These are phyloP conservation scores for Gossypium gossypioides DNA, from an alignment of 441 rosid species.

Conservation along the genomic window DNA sequence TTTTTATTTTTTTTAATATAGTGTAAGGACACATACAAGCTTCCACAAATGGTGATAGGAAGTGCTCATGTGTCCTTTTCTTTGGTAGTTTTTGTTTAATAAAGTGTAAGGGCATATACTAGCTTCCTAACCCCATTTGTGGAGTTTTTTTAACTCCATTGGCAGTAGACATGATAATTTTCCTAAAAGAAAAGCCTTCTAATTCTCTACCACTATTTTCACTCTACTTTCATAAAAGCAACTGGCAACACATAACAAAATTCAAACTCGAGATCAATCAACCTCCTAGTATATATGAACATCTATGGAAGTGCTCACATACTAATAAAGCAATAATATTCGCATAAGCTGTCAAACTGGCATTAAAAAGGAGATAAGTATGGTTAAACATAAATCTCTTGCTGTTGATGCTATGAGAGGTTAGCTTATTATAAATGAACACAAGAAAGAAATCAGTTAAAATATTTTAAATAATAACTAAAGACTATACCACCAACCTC, in stretches of 20 bases:
- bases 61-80: too few relatives aligned
- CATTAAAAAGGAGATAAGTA: neutral
- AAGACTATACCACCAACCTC: constrained; percentile 49
- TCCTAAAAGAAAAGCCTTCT: neutral
- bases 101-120: neutral
- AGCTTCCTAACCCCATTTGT: too few relatives aligned
- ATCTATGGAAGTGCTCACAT: neutral
- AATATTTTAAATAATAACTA: constrained; percentile 1
- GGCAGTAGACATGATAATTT: too few relatives aligned
- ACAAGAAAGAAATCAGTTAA: constrained; percentile 4
- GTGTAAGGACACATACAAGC: too few relatives aligned
- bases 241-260: neutral
- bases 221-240: neutral
- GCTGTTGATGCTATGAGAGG: neutral
- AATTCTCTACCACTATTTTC: neutral
- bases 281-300: neutral
- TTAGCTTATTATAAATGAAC: neutral
- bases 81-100: too few relatives aligned
- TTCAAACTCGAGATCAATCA: neutral
- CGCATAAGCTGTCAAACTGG: neutral
- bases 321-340: neutral
- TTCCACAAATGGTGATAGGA: too few relatives aligned
- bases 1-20: too few relatives aligned
- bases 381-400: neutral
- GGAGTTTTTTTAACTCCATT: too few relatives aligned